Base-by-base conservation (phyloP, 441 rosid species). In the Arabidopsis hybrid region DNA sequence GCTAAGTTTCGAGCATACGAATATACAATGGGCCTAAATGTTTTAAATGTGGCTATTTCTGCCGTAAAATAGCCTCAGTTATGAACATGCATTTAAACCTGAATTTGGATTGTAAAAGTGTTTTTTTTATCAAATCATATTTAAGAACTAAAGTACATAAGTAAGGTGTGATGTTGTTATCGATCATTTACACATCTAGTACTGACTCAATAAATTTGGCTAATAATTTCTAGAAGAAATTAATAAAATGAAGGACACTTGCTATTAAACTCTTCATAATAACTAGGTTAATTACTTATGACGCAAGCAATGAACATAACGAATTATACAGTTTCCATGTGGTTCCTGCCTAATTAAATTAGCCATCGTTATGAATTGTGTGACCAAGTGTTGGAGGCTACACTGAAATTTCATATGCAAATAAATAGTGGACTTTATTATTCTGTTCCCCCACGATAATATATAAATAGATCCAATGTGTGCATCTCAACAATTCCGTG, bases 271-370 rank as follows among this genome's bases (percentile, higher is more conserved):
- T 52, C 69, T n/a, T 14, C 16, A 39, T 9, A 45, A 45, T 38
- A 1, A 10, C 13, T 72, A 65, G 11, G 34, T 57, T 46, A 11
- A 13, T 65, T 65, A 47, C 72, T n/a, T 13, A 57, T 38, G 40
- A 32, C 7, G 8, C 60, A 73, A 73, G 43, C 58, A 36, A 65
- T 11, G 34, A 47, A 26, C 60, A 38, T 49, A 65, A 11, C 63
- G n/a, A n/a, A n/a, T n/a, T n/a, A n/a, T n/a, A n/a, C n/a, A 32
- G 11, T 39, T 34, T 46, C 77, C 39, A 47, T 31, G 60, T 58
- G 65, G 57, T 26, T 47, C 46, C 18, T 29, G 10, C 40, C 10
- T 51, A 36, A 21, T 32, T 11, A 16, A 36, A 11, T 7, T 66
- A 66, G 38, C 7, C 29, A 40, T 32, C 8, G 45, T 32, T 32